Percentiles rank a stretch among this genome's conserved stretches.
phyloP scores from a whole-genome alignment of 208 protist species.

The Acanthamoeba triangularis region DNA sequence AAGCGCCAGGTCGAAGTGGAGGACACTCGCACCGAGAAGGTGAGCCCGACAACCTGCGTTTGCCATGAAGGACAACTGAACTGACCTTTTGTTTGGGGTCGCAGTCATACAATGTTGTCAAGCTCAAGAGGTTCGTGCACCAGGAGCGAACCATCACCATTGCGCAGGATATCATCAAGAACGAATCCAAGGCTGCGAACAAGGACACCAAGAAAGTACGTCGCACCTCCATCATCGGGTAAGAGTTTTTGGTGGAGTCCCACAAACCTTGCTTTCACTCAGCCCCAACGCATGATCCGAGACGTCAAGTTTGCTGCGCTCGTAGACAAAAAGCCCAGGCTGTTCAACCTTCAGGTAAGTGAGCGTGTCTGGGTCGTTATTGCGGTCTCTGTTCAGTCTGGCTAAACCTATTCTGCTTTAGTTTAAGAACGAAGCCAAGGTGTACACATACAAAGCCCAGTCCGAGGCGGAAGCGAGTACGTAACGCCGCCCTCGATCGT shows the following conservation, averaged over 20 bases:
- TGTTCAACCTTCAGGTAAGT: conserved; percentile 51
- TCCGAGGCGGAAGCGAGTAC: conserved; percentile 60
- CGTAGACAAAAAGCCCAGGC: neutral
- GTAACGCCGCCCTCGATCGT: too few species aligned
- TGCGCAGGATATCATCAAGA: conserved; percentile 36
- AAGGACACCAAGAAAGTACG: conserved; percentile 46
- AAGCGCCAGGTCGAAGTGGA: neutral
- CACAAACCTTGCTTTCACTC: too few species aligned
- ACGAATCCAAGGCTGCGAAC: conserved; percentile 1
- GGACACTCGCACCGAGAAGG: conserved; percentile 1
- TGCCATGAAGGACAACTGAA: too few species aligned
- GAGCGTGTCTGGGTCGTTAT: neutral
- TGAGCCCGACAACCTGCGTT: too few species aligned
- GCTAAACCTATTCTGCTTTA: neutral
- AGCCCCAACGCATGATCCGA: conserved; percentile 54
- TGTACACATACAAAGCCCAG: conserved; percentile 64
- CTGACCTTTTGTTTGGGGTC: neutral
- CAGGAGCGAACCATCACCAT: conserved; percentile 60
- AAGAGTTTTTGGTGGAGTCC: too few species aligned
- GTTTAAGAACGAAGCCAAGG: conserved; percentile 34
- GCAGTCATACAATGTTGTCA: conserved; percentile 21
- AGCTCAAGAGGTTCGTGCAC: conserved; percentile 49
- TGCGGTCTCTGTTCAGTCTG: neutral
- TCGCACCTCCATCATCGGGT: neutral
- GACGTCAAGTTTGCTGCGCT: conserved; percentile 9